phyloP scores from a whole-genome alignment of 2,329 filamentous ascomycete genomes.

The Aspergillus sp. region DNA sequence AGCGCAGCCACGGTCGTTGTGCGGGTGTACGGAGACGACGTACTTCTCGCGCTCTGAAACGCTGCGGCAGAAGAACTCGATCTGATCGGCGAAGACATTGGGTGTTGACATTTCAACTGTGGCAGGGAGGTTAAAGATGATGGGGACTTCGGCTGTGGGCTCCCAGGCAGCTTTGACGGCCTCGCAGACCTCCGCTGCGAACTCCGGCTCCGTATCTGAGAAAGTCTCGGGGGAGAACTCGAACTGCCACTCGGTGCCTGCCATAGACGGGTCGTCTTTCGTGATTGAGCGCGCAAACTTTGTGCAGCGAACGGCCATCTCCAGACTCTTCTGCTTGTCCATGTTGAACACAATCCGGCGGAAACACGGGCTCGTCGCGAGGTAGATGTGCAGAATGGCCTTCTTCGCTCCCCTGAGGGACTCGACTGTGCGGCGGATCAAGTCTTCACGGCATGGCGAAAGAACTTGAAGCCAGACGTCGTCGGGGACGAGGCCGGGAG shows the following conservation, averaged over 20 bases:
- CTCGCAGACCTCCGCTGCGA: constrained; percentile 80
- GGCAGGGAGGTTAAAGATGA: constrained; percentile 96
- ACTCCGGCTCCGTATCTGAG: constrained; percentile 86
- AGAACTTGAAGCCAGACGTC: constrained; percentile 93
- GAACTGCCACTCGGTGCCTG: constrained; percentile 61
- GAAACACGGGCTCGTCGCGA: constrained; percentile 96
- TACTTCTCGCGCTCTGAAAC: constrained; percentile 86
- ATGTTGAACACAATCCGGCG: constrained; percentile 88
- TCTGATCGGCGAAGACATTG: constrained; percentile 94
- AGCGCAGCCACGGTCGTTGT: constrained; percentile 92
- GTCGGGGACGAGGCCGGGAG: constrained; percentile 79
- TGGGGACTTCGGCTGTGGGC: constrained; percentile 74
- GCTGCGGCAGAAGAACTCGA: constrained; percentile 91
- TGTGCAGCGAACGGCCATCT: constrained; percentile 81
- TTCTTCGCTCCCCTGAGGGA: constrained; percentile 88
- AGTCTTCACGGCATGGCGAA: constrained; percentile 86
- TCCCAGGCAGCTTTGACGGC: constrained; percentile 95
- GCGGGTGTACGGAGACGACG: constrained; percentile 86
- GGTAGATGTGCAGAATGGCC: constrained; percentile 92
- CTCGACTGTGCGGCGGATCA: constrained; percentile 88
- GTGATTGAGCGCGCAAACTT: constrained; percentile 87
- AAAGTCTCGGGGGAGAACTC: constrained; percentile 67
- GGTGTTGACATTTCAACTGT: constrained; percentile 95
- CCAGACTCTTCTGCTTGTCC: constrained; percentile 78
- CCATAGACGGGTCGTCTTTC: constrained; percentile 68